phyloP scores from a whole-genome alignment of 2,329 filamentous ascomycete species.

The Graphium sp. region DNA sequence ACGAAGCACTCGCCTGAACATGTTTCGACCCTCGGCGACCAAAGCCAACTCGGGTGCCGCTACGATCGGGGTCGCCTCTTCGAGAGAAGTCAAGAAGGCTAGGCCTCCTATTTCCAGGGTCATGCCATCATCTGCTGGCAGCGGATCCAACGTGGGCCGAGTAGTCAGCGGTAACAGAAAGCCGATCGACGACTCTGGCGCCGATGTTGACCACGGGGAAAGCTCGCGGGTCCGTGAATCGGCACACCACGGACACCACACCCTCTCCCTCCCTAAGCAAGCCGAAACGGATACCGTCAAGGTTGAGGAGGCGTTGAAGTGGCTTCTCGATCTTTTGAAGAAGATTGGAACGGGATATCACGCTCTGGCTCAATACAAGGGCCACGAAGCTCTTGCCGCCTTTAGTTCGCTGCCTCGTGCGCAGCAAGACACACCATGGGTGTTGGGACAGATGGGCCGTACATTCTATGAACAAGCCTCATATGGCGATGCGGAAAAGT shows the following conservation, averaged over 20 bases:
- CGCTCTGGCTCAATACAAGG: conserved; percentile 62
- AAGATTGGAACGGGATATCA: conserved; percentile 72
- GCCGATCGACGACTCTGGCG: conserved; percentile 44
- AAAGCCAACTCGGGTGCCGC: conserved; percentile 43
- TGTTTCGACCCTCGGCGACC: conserved; percentile 50
- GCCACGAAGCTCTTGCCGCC: conserved; percentile 56
- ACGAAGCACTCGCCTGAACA: conserved; percentile 54
- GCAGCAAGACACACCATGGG: conserved; percentile 87
- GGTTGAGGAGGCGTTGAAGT: conserved; percentile 59
- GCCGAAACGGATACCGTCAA: conserved; percentile 38
- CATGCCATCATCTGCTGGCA: conserved; percentile 48
- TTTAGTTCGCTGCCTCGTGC: conserved; percentile 53
- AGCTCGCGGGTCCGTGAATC: conserved; percentile 15
- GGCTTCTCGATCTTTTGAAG: conserved; percentile 63
- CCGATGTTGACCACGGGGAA: conserved; percentile 57
- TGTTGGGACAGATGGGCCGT: conserved; percentile 76
- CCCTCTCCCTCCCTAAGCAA: conserved; percentile 13
- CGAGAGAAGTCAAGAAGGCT: conserved; percentile 68
- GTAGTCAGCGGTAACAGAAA: conserved; percentile 87
- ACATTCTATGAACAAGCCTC: conserved; percentile 82
- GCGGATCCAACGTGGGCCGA: conserved; percentile 58
- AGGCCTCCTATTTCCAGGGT: conserved; percentile 54
- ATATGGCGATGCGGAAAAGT: conserved; percentile 74
- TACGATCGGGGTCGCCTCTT: conserved; percentile 7
- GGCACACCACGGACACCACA: conserved; percentile 3